These are phyloP conservation scores for Leccinum subgranulosum DNA, from an alignment of 768 basidiomycete genomes.

Conservation along the genomic window DNA sequence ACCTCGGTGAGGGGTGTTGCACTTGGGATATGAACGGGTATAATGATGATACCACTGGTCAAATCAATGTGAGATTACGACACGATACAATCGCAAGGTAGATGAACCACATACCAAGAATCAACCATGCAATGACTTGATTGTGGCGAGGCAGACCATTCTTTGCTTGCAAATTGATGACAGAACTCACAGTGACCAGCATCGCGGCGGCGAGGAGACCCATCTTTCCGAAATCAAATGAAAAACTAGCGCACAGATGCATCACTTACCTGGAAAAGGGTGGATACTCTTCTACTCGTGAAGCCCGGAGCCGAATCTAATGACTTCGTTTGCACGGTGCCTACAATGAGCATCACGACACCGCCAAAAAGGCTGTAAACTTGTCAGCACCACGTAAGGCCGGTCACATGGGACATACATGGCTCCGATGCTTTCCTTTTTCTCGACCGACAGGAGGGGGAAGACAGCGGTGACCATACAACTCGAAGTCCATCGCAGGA, in stretches of 20 bases:
- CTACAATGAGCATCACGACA: constrained; percentile 38
- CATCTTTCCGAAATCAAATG: constrained; percentile 31
- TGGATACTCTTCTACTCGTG: constrained; percentile 3
- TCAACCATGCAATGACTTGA: constrained; percentile 62
- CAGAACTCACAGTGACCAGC: constrained; percentile 55
- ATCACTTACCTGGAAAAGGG: constrained; percentile 24
- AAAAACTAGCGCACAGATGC: neutral
- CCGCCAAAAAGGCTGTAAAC: constrained; percentile 47
- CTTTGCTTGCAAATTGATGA: constrained; percentile 59
- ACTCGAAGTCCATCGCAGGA: constrained; percentile 42
- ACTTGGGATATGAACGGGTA: constrained; percentile 46
- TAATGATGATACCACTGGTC: constrained; percentile 51
- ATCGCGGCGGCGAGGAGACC: constrained; percentile 45
- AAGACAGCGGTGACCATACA: constrained; percentile 63
- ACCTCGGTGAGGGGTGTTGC: constrained; percentile 37
- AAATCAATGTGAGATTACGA: neutral
- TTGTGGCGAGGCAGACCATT: constrained; percentile 58
- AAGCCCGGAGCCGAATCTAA: neutral
- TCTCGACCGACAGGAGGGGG: constrained; percentile 70
- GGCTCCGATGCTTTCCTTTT: constrained; percentile 53
- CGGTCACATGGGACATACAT: constrained; percentile 50
- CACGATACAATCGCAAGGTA: neutral
- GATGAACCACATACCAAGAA: constrained; percentile 48
- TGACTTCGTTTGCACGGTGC: constrained; percentile 18
- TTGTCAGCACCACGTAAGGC: constrained; percentile 6